Evolutionary conservation across 768 basidiomycete species (phyloP).

Genomic region (Suillus alpinus): DNA sequence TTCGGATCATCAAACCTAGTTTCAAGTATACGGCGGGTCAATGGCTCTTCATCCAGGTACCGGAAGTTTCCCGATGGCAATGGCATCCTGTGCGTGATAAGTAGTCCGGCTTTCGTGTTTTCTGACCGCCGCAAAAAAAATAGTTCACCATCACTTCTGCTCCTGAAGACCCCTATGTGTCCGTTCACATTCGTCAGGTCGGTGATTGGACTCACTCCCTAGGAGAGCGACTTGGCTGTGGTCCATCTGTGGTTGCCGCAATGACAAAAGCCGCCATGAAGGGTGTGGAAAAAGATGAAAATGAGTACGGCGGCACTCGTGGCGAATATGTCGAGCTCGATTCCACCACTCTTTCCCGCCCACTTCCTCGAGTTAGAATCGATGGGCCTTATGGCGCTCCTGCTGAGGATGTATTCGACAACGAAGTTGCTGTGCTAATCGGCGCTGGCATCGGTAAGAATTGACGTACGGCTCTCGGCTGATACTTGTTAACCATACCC

Average conservation of each 20-base stretch:
- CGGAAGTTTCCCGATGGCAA: conserved; percentile 78
- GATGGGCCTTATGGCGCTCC: conserved; percentile 95
- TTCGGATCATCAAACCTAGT: conserved; percentile 87
- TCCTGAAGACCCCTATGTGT: conserved; percentile 91
- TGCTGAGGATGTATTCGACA: conserved; percentile 84
- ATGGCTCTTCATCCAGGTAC: conserved; percentile 89
- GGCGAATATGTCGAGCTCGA: conserved; percentile 85
- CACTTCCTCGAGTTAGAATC: conserved; percentile 70
- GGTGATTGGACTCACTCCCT: conserved; percentile 85
- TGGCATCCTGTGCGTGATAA: conserved; percentile 88
- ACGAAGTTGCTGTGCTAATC: conserved; percentile 86
- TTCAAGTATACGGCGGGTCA: conserved; percentile 91
- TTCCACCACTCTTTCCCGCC: conserved; percentile 39
- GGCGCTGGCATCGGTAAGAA: conserved; percentile 87
- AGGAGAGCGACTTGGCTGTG: conserved; percentile 82
- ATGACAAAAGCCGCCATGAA: conserved; percentile 81
- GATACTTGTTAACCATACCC: conserved; percentile 1
- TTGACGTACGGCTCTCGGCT: not conserved
- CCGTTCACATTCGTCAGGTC: conserved; percentile 90
- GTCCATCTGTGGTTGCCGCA: conserved; percentile 69
- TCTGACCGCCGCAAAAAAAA: not conserved
- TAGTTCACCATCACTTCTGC: conserved; percentile 95
- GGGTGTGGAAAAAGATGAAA: conserved; percentile 62
- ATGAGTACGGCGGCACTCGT: conserved; percentile 44
- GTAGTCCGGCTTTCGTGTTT: not conserved